phyloP scores from a whole-genome alignment of 495 filamentous ascomycete species.

The Eremomyces bilateralis region DNA sequence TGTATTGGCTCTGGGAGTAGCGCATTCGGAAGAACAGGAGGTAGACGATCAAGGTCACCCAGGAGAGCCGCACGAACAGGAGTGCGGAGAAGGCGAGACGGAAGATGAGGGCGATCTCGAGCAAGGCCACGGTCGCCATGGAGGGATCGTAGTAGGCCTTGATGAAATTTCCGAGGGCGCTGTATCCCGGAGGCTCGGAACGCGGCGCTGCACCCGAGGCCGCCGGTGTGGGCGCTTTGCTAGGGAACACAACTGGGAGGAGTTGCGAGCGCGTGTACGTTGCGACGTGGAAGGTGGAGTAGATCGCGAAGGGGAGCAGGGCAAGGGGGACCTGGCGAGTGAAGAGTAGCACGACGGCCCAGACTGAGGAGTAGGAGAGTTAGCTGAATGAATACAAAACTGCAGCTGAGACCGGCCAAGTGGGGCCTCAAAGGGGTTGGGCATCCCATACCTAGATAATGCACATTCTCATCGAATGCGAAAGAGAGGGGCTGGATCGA shows the following conservation, averaged over 20 bases:
- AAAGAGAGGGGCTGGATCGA: slow-evolving; percentile 27
- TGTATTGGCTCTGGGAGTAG: slow-evolving; percentile 76
- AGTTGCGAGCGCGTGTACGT: slow-evolving; percentile 57
- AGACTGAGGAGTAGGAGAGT: too few relatives aligned
- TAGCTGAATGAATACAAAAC: too few relatives aligned
- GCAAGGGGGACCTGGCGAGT: slow-evolving; percentile 72
- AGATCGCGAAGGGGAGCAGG: slow-evolving; percentile 83
- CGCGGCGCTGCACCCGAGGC: slow-evolving; percentile 33
- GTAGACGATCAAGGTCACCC: slow-evolving; percentile 70
- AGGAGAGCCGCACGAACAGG: slow-evolving; percentile 72
- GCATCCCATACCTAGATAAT: slow-evolving; percentile 64
- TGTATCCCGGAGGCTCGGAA: slow-evolving; percentile 33
- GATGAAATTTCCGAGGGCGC: slow-evolving; percentile 76
- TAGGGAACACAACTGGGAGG: slow-evolving; percentile 36
- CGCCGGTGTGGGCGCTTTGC: slow-evolving; percentile 19
- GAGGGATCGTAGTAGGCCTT: slow-evolving; percentile 85
- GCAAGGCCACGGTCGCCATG: slow-evolving; percentile 24
- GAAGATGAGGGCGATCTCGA: slow-evolving; percentile 45
- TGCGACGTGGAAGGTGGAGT: slow-evolving; percentile 93
- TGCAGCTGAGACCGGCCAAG: too few relatives aligned
- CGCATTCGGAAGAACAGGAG: slow-evolving; percentile 79
- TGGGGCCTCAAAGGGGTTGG: slow-evolving; percentile 1
- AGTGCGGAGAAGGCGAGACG: slow-evolving; percentile 59
- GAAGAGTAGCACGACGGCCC: slow-evolving; percentile 93
- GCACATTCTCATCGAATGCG: slow-evolving; percentile 80